phyloP scores from a whole-genome alignment of 495 filamentous ascomycete species.

The Podospora australis region DNA sequence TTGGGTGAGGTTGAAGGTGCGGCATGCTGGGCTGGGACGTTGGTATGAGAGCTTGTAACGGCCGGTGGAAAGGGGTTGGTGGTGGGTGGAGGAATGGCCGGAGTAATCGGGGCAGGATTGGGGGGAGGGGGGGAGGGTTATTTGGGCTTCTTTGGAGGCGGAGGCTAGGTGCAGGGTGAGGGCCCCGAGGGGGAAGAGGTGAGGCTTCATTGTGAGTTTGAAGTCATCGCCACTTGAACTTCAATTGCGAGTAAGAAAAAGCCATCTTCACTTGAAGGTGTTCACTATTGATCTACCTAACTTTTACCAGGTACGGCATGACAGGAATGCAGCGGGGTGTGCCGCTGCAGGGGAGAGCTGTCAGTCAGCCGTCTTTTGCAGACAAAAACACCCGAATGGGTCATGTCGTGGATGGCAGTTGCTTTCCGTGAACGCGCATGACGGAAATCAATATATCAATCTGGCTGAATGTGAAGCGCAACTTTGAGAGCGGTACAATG shows the following conservation, averaged over 20 bases:
- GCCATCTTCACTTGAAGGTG: neutral
- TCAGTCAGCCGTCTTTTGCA: no score
- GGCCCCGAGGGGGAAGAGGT: neutral
- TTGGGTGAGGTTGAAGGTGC: constrained; percentile 50
- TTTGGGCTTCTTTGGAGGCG: neutral
- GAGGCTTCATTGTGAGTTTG: neutral
- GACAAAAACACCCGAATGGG: neutral
- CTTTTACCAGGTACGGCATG: no score
- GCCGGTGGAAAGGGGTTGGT: constrained; percentile 41
- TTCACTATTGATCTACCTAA: no score
- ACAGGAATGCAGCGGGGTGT: neutral
- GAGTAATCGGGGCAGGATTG: constrained; percentile 48
- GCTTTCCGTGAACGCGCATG: neutral
- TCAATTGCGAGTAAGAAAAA: no score
- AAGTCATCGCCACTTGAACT: no score
- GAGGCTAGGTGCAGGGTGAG: neutral
- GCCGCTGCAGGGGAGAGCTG: neutral
- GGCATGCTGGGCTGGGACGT: constrained; percentile 49
- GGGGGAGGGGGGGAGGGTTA: neutral
- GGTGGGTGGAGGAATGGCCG: constrained; percentile 38
- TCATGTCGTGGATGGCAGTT: neutral
- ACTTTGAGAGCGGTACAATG: neutral
- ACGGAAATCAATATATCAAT: neutral
- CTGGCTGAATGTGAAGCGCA: neutral
- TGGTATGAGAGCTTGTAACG: constrained; percentile 47